A percentile compares a stretch with the other conserved stretches of the same genome.
Evolutionary conservation across 139 green algal species (phyloP).

Genomic region (Picochlorum sp.): DNA sequence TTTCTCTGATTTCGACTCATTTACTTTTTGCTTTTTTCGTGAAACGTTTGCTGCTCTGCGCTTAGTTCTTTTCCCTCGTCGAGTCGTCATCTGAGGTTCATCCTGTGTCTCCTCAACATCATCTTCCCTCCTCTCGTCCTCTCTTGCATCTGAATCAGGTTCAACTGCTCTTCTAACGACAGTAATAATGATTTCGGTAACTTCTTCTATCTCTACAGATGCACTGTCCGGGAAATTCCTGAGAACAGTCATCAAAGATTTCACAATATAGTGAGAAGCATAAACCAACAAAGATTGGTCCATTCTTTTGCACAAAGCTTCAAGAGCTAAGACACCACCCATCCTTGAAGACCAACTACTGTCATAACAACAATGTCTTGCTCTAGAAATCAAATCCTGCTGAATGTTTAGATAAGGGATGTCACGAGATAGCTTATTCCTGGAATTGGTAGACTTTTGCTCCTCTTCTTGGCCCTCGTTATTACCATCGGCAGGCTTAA

Average conservation of each 20-base stretch:
- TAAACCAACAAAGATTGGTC: conserved; percentile 35
- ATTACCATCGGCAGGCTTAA: neutral
- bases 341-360: conserved; percentile 69
- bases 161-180: conserved; percentile 24
- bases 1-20: neutral
- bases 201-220: conserved; percentile 38
- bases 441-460: neutral
- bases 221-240: conserved; percentile 59
- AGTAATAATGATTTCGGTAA: conserved; percentile 27
- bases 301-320: conserved; percentile 21
- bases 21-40: neutral
- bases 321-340: conserved; percentile 65
- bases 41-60: too few species aligned
- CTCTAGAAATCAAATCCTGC: conserved; percentile 62
- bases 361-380: conserved; percentile 84
- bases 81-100: neutral
- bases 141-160: neutral
- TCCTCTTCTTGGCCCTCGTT: conserved; percentile 1
- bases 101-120: conserved; percentile 4
- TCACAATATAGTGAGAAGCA: conserved; percentile 35
- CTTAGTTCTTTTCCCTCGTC: too few species aligned
- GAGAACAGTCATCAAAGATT: conserved; percentile 65
- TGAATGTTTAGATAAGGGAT: conserved; percentile 38
- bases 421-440: neutral
- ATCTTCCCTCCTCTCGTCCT: conserved; percentile 4